Evolutionary conservation across 2,329 filamentous ascomycete genomes (phyloP).

Genomic region (Aspergillus eucalypticola): DNA sequence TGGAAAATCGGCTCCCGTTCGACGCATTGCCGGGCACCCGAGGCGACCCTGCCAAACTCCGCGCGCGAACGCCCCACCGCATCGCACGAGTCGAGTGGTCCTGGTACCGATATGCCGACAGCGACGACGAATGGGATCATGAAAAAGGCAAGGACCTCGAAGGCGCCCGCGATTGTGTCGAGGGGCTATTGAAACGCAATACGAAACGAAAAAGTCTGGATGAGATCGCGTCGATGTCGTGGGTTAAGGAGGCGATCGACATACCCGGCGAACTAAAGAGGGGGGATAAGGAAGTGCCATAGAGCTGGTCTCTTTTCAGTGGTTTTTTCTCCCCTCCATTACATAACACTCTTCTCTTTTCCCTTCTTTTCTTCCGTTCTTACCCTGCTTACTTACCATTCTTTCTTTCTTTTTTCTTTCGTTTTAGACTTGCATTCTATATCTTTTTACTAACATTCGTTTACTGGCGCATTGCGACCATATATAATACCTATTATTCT

Average conservation of each 20-base stretch:
- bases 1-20: slow-evolving; percentile 91
- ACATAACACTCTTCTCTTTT: slow-evolving; percentile 6
- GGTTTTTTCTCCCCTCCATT: slow-evolving; percentile 3
- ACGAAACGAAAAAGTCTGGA: slow-evolving; percentile 74
- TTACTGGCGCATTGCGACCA: background rate
- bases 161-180: slow-evolving; percentile 78
- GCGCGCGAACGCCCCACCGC: slow-evolving; percentile 83
- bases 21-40: slow-evolving; percentile 78
- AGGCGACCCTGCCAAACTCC: slow-evolving; percentile 71
- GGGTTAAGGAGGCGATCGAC: slow-evolving; percentile 73
- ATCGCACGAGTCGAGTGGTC: slow-evolving; percentile 95
- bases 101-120: slow-evolving; percentile 83
- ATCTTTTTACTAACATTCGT: background rate
- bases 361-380: slow-evolving; percentile 3
- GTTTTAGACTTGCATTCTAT: too few species aligned
- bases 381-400: background rate
- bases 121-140: slow-evolving; percentile 82
- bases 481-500: background rate
- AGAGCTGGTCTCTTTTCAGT: slow-evolving; percentile 30
- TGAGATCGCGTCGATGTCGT: slow-evolving; percentile 70
- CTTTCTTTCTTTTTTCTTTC: background rate
- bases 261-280: slow-evolving; percentile 61
- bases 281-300: slow-evolving; percentile 54
- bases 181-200: slow-evolving; percentile 79
- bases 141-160: slow-evolving; percentile 65